These are phyloP conservation scores for Acanthamoeba healyi DNA, from an alignment of 208 protist species.

Conservation along the genomic window DNA sequence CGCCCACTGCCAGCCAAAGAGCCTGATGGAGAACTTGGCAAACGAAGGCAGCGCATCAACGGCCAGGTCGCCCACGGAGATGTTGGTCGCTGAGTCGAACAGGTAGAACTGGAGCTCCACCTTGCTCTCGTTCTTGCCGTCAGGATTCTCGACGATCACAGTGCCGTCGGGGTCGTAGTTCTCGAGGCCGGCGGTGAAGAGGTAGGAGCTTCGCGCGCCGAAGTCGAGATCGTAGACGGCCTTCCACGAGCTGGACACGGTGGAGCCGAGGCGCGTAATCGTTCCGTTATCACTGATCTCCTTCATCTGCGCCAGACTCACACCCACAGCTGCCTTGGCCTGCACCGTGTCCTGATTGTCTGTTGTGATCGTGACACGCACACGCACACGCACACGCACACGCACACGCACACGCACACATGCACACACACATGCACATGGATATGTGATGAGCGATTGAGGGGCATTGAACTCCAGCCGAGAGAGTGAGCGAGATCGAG, in stretches of 20 bases:
- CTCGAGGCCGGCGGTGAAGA: not conserved
- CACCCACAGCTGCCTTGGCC: not conserved
- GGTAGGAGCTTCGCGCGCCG: not conserved
- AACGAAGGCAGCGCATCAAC: not conserved
- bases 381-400: too few species aligned
- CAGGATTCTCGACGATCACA: not conserved
- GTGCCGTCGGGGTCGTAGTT: not conserved
- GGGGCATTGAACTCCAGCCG: too few species aligned
- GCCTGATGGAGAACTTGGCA: slow-evolving; percentile 26
- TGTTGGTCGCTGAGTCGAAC: not conserved
- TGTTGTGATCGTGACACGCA: too few species aligned
- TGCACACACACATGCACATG: too few species aligned
- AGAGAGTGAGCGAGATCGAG: too few species aligned
- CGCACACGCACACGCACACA: too few species aligned
- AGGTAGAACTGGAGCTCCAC: slow-evolving; percentile 11
- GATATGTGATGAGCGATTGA: too few species aligned
- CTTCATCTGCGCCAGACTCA: not conserved
- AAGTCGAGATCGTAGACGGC: not conserved
- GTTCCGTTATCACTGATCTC: not conserved
- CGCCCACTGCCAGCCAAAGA: not conserved
- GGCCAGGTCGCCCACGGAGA: slow-evolving; percentile 13
- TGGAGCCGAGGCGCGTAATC: not conserved
- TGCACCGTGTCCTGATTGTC: not conserved
- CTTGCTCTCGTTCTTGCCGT: not conserved
- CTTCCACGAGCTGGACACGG: not conserved